These are phyloP conservation scores for Cyanidioschyzon merolae DNA, from an alignment of 23 red algal species.

Conservation along the genomic window DNA sequence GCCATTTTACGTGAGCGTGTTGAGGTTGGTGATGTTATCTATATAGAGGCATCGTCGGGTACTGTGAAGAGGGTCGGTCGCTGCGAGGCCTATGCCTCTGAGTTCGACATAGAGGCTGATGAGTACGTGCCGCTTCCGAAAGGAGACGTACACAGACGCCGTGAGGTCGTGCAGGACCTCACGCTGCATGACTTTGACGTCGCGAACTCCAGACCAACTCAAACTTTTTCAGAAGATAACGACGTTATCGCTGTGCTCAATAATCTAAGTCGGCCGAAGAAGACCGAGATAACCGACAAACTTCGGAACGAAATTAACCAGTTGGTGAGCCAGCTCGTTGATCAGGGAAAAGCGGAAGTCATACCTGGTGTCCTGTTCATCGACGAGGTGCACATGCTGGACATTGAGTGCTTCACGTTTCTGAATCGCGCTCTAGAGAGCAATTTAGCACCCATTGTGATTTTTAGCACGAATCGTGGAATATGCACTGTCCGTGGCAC, in stretches of 20 bases:
- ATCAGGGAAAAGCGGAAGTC: conserved; percentile 84
- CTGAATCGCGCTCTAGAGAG: conserved; percentile 78
- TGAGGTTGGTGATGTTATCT: conserved; percentile 76
- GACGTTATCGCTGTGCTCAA: conserved; percentile 87
- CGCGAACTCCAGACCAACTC: conserved; percentile 79
- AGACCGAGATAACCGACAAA: conserved; percentile 97
- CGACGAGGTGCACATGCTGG: conserved; percentile 99
- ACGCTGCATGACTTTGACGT: conserved; percentile 90
- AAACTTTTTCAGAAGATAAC: conserved; percentile 27
- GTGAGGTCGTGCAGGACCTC: conserved; percentile 93
- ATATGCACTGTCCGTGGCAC: conserved; percentile 79
- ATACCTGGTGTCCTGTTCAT: conserved; percentile 96
- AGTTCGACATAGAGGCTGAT: conserved; percentile 97
- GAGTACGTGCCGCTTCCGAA: conserved; percentile 96
- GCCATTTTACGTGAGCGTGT: conserved; percentile 67
- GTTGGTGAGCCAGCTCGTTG: conserved; percentile 54
- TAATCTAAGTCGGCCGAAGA: conserved; percentile 69
- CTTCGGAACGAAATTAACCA: conserved; percentile 23
- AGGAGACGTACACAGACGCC: conserved; percentile 78
- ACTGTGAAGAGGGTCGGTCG: conserved; percentile 91
- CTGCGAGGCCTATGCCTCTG: conserved; percentile 72
- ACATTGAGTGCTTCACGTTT: conserved; percentile 98
- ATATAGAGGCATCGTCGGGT: conserved; percentile 86
- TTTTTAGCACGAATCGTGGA: conserved; percentile 89
- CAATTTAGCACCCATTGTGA: conserved; percentile 73